Conservation (phyloP, 177 flowering plant genomes). For the Vitis hybrid region DNA sequence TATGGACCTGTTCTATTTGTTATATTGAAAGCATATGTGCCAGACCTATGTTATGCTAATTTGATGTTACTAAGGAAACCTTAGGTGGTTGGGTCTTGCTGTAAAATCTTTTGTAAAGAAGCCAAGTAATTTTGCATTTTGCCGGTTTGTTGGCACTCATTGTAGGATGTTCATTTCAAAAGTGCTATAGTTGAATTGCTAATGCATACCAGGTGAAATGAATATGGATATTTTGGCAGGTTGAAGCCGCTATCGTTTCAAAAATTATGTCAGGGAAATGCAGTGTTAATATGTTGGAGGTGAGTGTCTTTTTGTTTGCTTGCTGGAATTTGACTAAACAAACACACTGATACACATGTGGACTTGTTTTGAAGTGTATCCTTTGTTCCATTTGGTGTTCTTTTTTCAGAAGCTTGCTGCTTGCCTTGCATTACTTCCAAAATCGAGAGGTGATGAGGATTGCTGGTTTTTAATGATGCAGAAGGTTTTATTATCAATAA, state of each 20-base stretch:
- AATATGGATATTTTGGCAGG: slow-evolving; percentile 36
- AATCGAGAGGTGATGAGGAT: slow-evolving; percentile 73
- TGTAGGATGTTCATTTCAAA: background rate
- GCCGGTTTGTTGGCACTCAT: background rate
- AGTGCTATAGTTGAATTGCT: background rate
- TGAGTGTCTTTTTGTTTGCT: slow-evolving; percentile 21
- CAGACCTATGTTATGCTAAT: no score
- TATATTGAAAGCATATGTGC: no score
- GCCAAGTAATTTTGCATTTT: background rate
- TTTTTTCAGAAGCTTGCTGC: slow-evolving; percentile 61
- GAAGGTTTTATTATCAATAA: slow-evolving; percentile 57
- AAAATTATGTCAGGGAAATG: slow-evolving; percentile 63
- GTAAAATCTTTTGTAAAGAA: background rate
- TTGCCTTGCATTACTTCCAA: slow-evolving; percentile 83
- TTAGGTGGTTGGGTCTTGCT: no score
- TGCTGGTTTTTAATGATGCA: slow-evolving; percentile 84
- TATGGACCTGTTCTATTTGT: no score
- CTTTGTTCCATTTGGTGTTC: slow-evolving; percentile 16
- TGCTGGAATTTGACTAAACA: background rate
- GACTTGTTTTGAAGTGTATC: background rate
- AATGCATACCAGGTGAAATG: slow-evolving; percentile 6
- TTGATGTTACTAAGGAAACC: no score
- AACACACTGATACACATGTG: background rate
- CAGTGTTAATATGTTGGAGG: slow-evolving; percentile 48
- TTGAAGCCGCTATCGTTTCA: slow-evolving; percentile 67